These are phyloP conservation scores for Xylariaceae sp. DNA, from an alignment of 2,329 filamentous ascomycete species.

Conservation along the genomic window DNA sequence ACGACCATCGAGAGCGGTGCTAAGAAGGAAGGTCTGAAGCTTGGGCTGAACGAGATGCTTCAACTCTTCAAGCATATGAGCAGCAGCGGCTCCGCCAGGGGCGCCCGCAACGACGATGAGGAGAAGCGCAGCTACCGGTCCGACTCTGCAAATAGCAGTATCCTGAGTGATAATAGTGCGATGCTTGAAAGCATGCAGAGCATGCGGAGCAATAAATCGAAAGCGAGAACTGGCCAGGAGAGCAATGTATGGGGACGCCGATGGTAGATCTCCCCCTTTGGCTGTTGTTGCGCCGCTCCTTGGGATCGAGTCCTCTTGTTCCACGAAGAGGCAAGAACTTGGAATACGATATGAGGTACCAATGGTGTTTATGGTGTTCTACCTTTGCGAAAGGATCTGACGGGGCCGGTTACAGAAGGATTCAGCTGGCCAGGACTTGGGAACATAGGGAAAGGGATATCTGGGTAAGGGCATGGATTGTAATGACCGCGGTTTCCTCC, in stretches of 20 bases:
- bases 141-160: not conserved
- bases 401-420: too few relatives aligned
- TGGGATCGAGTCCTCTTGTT: too few relatives aligned
- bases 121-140: not conserved
- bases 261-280: conserved; percentile 11
- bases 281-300: not conserved
- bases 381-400: too few relatives aligned
- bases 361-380: too few relatives aligned
- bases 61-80: conserved; percentile 72
- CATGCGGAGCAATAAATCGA: conserved; percentile 2
- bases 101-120: conserved; percentile 25
- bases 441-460: too few relatives aligned
- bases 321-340: too few relatives aligned
- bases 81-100: conserved; percentile 45
- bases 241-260: conserved; percentile 16
- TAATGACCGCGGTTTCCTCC: too few relatives aligned
- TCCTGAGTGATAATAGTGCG: not conserved
- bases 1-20: conserved; percentile 80
- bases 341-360: too few relatives aligned
- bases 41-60: conserved; percentile 90
- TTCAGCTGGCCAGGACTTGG: too few relatives aligned
- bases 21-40: conserved; percentile 68
- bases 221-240: conserved; percentile 9
- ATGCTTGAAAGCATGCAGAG: not conserved
- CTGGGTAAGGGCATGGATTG: too few relatives aligned